Base-by-base conservation (phyloP, 345 rosid genomes). In the Carallia brachiata region DNA sequence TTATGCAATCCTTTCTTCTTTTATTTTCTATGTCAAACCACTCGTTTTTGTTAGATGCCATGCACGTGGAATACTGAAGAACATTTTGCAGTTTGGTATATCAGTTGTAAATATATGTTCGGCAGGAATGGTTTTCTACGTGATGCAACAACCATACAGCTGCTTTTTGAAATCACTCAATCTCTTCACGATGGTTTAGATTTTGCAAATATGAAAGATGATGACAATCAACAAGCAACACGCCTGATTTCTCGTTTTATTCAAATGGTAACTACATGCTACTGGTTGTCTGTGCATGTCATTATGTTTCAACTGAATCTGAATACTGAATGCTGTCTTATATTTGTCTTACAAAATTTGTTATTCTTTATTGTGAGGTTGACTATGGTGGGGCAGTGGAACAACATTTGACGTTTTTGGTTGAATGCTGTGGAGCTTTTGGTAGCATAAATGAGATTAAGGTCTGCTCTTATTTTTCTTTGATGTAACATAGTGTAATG, bases 381-480 rank as follows among this genome's bases (percentile, higher is more conserved):
- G 91, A 89, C 82, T 87, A 82, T 75, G 92, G 90, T 59, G 73
- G 72, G 71, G 90, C 82, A 53, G 72, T 80, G 80, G 96, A 89
- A 81, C 83, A 60, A 17, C 94, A 93, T 71, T 75, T 93, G 78
- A 72, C 82, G 72, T 93, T 91, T 81, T 86, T 93, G 73, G 89
- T 83, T 50, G 92, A 89, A 83, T 88, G 98, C 53, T 96, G 98
- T 71, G 89, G 82, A 70, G 90, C 92, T 59, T 86, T 93, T 74
- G 83, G 81, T 56, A 74, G 83, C 85, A 77, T 84, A 74, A 78
- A 78, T 78, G 94, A 87, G 71, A 84, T 89, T 58, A 87, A 85
- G 94, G 98, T 93, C 59, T 77, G 85, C 48, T 5, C 30, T 31
- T 56, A 7, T 68, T 27, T 47, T 72, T 73, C 52, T 36, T 17